Evolutionary conservation across 352 stramenopile genomes (phyloP).

Genomic region (Pythium oligandrum): DNA sequence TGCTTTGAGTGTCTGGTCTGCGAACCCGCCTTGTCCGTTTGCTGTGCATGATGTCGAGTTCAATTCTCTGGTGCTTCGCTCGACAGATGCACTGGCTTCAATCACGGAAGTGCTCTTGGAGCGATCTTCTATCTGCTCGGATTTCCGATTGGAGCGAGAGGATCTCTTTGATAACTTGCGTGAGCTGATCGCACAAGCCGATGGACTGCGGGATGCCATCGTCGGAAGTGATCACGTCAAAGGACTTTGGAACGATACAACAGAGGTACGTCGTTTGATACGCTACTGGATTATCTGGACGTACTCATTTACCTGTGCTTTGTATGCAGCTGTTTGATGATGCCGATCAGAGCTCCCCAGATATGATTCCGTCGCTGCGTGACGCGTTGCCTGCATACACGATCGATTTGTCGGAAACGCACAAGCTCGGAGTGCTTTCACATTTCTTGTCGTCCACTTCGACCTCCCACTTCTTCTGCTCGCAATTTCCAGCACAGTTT

Average conservation of each 20-base stretch:
- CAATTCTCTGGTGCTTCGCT: slow-evolving; percentile 71
- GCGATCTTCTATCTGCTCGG: slow-evolving; percentile 51
- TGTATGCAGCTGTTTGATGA: slow-evolving; percentile 1
- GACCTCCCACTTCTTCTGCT: slow-evolving; percentile 76
- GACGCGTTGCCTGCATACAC: slow-evolving; percentile 57
- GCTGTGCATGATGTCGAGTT: slow-evolving; percentile 77
- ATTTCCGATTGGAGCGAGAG: slow-evolving; percentile 34
- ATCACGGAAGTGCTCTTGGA: slow-evolving; percentile 62
- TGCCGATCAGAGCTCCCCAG: not conserved
- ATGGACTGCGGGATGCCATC: slow-evolving; percentile 32
- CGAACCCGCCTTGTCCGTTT: slow-evolving; percentile 18
- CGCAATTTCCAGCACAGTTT: slow-evolving; percentile 50
- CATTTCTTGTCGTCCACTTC: slow-evolving; percentile 64
- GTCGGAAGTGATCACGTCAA: slow-evolving; percentile 28
- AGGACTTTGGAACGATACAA: slow-evolving; percentile 67
- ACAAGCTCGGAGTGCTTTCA: slow-evolving; percentile 54
- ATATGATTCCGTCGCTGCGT: slow-evolving; percentile 37
- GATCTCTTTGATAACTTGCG: slow-evolving; percentile 43
- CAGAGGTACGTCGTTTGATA: slow-evolving; percentile 17
- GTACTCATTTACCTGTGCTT: too few species aligned
- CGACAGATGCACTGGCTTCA: slow-evolving; percentile 47
- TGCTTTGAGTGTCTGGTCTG: too few species aligned
- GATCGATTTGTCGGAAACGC: slow-evolving; percentile 33
- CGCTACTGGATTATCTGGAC: too few species aligned
- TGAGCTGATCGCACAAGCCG: slow-evolving; percentile 20